These are phyloP conservation scores for Maudiozyma serrabonitensis DNA, from an alignment of 805 yeast species.

Conservation along the genomic window DNA sequence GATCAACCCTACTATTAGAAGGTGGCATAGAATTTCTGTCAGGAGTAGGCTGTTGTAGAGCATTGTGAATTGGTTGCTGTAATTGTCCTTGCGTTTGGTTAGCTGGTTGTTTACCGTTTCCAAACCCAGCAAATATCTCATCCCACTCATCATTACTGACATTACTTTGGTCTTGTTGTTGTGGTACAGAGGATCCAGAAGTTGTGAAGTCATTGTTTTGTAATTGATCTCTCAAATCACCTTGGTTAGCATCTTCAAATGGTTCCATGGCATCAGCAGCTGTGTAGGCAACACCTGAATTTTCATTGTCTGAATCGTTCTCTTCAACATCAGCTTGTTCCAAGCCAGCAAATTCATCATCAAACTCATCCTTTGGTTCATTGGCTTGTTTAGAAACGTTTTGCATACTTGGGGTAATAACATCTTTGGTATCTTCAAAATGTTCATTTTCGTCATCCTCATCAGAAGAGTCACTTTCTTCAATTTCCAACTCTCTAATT, in stretches of 20 bases:
- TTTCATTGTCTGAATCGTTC: constrained; percentile 10
- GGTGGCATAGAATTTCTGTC: constrained; percentile 1
- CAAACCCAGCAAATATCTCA: constrained; percentile 82
- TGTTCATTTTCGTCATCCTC: constrained; percentile 30
- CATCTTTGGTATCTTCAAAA: constrained; percentile 10
- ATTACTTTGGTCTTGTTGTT: constrained; percentile 2
- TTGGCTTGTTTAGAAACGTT: constrained; percentile 5
- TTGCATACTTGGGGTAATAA: constrained; percentile 3
- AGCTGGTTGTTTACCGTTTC: constrained; percentile 32
- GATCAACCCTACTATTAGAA: constrained; percentile 11
- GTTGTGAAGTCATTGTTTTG: constrained; percentile 19
- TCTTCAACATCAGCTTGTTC: constrained; percentile 36
- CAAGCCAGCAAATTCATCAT: constrained; percentile 36
- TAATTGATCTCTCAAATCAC: constrained; percentile 20
- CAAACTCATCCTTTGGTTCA: constrained; percentile 24
- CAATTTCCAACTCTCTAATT: constrained; percentile 43
- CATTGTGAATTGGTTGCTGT: constrained; percentile 11
- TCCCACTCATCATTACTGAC: constrained; percentile 78
- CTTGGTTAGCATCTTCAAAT: constrained; percentile 20
- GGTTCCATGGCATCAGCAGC: constrained; percentile 11
- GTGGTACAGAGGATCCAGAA: not conserved
- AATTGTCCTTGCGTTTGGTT: constrained; percentile 4
- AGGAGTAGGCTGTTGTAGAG: constrained; percentile 5
- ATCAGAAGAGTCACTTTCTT: constrained; percentile 42
- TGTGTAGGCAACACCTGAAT: not conserved